Evolutionary conservation across 768 basidiomycete species (phyloP), one percentile per base, ranked within the genome.

Genomic region (Calocera viscosa): DNA sequence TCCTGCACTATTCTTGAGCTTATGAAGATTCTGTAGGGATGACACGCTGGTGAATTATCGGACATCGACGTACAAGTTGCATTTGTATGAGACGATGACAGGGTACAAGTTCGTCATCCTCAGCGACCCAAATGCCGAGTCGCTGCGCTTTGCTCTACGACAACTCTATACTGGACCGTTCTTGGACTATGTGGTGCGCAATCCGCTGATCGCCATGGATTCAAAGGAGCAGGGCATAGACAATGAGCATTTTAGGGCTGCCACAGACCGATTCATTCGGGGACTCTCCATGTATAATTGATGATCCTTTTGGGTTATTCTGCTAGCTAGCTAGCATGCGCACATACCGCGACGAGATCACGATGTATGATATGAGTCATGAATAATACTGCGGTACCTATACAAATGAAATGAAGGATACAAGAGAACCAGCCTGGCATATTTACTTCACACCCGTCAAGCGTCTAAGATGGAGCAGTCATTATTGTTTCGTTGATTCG

Each of bases 51-150:
- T 88, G 53, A 86, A 86, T 71, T 97, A 95, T 77, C 84, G 86
- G 71, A 98, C 96, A 1, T 91, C 92, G 26, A 78, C 87, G 1
- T 99, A 99, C 82, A 94, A 88, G 74, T 82, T 98, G 10, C 94
- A 98, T 76, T 79, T 95, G 66, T 95, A 87, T 77, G 93, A 95
- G 75, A 94, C 96, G 0, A 71, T 86, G 2, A 91, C 94, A 2
- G 90, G 91, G 16, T 96, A 92, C 84, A 94, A 93, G 74, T 95
- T 99, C 77, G 82, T 97, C 73, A 91, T 98, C 81, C 84, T 97
- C 70, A 90, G 87, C 69, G 93, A 96, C 73, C 90, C 91, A 0
- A 82, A 82, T 66, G 80, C 89, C 39, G 94, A 97, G 69, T 89
- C 89, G 1, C 80, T 94, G 53, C 87, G 89, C 19, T 86, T 86